phyloP scores from a whole-genome alignment of 2,329 filamentous ascomycete species.

The Clonostachys solani region DNA sequence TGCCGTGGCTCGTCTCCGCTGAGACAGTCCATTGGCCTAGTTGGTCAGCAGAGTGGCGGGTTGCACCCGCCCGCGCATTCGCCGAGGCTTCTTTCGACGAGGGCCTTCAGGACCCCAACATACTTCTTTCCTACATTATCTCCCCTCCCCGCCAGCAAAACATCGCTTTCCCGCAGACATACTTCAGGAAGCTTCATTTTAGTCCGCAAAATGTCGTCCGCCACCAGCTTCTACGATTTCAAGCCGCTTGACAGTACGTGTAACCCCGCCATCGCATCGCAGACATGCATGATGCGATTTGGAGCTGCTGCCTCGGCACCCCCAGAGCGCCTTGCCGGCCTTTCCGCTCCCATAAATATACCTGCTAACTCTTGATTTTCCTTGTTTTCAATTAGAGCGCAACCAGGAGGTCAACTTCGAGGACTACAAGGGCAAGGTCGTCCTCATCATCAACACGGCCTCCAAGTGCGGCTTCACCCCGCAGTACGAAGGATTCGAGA shows the following conservation, averaged over 20 bases:
- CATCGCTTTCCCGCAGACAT: neutral
- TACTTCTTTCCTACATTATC: neutral
- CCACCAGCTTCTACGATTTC: conserved; percentile 71
- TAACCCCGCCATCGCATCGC: neutral
- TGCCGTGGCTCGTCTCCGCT: too few species aligned
- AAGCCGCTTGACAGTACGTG: conserved; percentile 74
- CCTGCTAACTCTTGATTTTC: neutral
- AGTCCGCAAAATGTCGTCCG: conserved; percentile 28
- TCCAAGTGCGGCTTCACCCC: conserved; percentile 99
- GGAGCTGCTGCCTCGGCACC: too few species aligned
- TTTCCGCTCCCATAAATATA: too few species aligned
- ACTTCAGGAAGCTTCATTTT: neutral
- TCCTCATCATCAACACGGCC: conserved; percentile 95
- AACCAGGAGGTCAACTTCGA: conserved; percentile 67
- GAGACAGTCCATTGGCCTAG: too few species aligned
- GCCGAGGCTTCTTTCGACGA: too few species aligned
- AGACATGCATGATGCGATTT: too few species aligned
- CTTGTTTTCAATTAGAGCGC: conserved; percentile 25
- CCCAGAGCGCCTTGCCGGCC: too few species aligned
- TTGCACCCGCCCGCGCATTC: too few species aligned
- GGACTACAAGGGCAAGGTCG: conserved; percentile 82
- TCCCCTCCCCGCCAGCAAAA: neutral
- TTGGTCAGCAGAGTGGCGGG: too few species aligned
- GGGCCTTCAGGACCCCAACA: too few species aligned
- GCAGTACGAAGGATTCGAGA: conserved; percentile 88